These are phyloP conservation scores for Trichoderma endophyticum DNA, from an alignment of 2,329 filamentous ascomycete genomes.

Conservation along the genomic window DNA sequence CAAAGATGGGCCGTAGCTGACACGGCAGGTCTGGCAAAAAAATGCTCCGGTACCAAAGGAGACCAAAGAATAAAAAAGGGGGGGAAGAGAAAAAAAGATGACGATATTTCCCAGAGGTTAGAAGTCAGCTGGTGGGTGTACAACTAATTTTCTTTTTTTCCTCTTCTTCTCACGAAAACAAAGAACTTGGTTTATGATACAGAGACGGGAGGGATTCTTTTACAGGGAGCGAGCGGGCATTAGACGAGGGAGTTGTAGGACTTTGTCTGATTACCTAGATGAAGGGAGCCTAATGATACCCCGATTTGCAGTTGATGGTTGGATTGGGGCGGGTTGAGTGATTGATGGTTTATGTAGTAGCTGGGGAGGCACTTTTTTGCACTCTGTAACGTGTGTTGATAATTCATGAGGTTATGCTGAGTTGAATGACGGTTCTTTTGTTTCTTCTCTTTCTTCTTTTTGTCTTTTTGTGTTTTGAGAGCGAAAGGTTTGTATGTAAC, in stretches of 20 bases:
- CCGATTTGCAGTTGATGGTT: conserved; percentile 25
- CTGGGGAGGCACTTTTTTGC: not conserved
- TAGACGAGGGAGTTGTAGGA: conserved; percentile 16
- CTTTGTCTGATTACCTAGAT: conserved; percentile 24
- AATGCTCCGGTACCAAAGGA: not conserved
- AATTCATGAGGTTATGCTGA: not conserved
- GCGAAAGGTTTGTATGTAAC: not conserved
- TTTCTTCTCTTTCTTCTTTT: not conserved
- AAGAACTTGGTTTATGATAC: conserved; percentile 17
- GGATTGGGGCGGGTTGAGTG: not conserved
- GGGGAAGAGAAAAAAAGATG: not conserved
- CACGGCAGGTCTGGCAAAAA: not conserved
- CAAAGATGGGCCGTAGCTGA: not conserved
- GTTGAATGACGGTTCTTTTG: not conserved
- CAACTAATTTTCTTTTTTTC: conserved; percentile 12
- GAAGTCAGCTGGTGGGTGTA: conserved; percentile 11
- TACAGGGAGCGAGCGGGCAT: conserved; percentile 1
- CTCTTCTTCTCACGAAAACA: not conserved
- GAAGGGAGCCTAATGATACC: conserved; percentile 41
- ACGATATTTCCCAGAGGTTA: not conserved
- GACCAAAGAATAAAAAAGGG: not conserved
- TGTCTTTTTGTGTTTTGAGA: not conserved
- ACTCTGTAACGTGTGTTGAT: not conserved
- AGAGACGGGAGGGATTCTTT: conserved; percentile 8
- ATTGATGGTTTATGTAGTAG: not conserved